Base-by-base conservation (phyloP, 2,329 filamentous ascomycete genomes). In the Ascochyta clinopodiicola region DNA sequence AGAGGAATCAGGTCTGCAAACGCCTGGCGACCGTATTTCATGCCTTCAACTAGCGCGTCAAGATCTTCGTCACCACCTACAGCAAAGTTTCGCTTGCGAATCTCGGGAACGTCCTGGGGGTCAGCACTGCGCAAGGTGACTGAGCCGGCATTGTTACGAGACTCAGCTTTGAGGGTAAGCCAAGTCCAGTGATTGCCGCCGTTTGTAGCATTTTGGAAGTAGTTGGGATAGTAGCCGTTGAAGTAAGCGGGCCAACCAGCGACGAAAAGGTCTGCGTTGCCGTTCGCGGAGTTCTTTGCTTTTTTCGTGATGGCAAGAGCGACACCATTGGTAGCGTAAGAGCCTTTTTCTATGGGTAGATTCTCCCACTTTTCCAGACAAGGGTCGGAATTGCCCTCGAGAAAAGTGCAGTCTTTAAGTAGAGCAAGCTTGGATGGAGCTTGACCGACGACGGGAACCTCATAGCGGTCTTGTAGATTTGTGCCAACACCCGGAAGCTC, bases 391-490 rank as follows among this genome's bases (percentile, higher is more conserved):
- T 66, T 36, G 38, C 62, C 63, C 27, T 64, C 47, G 22, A 68
- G 60, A 63, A 78, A 77, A 4, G 71, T 78, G 73, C 81, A 72
- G 67, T 72, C 64, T 65, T 77, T 75, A 35, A 75, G 58, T 1
- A 69, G 46, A 19, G 64, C 38, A 24, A 71, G 71, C 56, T 78
- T 74, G 44, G 63, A 70, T 2, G 59, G 62, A 21, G 76, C 68
- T 45, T 80, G 72, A 49, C 81, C 81, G 0, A 80, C 77, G 15
- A 85, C 77, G 9, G 59, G 52, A 12, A 61, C 45, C 56, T 82
- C 82, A 38, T 83, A 83, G 40, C 86, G 85, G 66, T 90, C 87
- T 44, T 87, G 80, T 6, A 89, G 76, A 72, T 88, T 85, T 51
- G 80, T 81, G 2, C 86, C 86, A 1, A 89, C 85, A 29, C 86